Evolutionary conservation across 192 early-diverging fungal species (phyloP), one percentile per base, ranked within the genome.

Genomic region (Linnemannia zychae): DNA sequence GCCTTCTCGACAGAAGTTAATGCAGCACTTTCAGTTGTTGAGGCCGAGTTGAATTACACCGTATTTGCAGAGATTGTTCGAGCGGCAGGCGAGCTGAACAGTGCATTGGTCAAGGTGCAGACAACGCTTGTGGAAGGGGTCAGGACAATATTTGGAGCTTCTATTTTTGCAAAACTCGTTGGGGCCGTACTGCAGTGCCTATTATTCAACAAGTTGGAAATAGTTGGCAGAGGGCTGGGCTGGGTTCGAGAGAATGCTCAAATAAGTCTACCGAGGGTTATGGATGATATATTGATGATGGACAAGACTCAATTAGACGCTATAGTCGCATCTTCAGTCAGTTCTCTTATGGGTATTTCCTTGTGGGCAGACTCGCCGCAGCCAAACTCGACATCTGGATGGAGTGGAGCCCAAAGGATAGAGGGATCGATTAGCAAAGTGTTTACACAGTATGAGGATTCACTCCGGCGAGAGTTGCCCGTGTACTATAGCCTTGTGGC

Each of bases 121-220:
- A 71, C 53, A 16, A 71, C 68, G 5, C 17, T 84, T 1, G 20
- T 66, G 0, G 40, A 75, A 2, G 77, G 82, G 1, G 50, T 84
- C 12, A 53, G 53, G 33, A 31, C 44, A 1, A 72, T 75, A 2
- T 84, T 84, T 78, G 82, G 82, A 15, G 72, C 67, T 0, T 48
- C 37, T 15, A 37, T 67, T 0, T 78, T 84, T 36, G 77, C 67
- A 12, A 67, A 69, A 28, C 53, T 84, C 24, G 71, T 75, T 1
- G 31, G 74, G 20, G 65, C 77, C 31, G 82, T 84, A 15, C 33
- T 84, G n/a, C 60, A 65, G 24, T 84, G 82, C n/a, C 65, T 84
- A 13, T 47, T 78, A 24, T 67, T 84, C 4, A 78, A 78, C 44
- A 84, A 71, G 46, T 11, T 84, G 46, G 57, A 28, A 13, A 31